Percentiles rank a stretch among this genome's conserved stretches.
Conservation (phyloP, 192 early-diverging fungal genomes). For the Paraglomus brasilianum region DNA sequence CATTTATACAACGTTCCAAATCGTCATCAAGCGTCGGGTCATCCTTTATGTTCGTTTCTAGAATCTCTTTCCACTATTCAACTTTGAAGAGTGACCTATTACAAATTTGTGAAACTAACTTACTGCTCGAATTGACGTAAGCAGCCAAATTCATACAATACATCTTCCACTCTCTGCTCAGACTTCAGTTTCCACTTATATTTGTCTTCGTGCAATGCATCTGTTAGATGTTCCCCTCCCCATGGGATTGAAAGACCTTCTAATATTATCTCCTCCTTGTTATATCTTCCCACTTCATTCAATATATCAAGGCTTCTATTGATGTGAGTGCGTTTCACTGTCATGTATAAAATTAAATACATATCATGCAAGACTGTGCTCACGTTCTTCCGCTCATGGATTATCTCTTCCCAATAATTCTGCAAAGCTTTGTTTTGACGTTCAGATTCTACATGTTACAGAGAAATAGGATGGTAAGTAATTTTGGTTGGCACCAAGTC, state of each 20-base stretch:
- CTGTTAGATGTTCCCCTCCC: too few relatives aligned
- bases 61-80: conserved; percentile 3
- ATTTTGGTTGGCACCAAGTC: not conserved
- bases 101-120: too few relatives aligned
- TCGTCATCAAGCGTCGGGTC: not conserved
- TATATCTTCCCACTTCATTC: conserved; percentile 18
- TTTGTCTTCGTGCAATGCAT: too few relatives aligned
- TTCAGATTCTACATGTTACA: conserved; percentile 13
- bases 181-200: conserved; percentile 14
- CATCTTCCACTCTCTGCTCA: conserved; percentile 11
- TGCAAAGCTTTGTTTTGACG: conserved; percentile 7
- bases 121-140: conserved; percentile 19
- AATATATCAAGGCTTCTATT: conserved; percentile 8
- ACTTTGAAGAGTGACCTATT: conserved; percentile 7
- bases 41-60: not conserved
- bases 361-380: not conserved
- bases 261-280: conserved; percentile 3
- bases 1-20: not conserved
- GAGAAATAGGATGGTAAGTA: not conserved
- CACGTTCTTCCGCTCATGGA: conserved; percentile 22
- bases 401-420: conserved; percentile 18
- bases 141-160: conserved; percentile 5
- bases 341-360: not conserved
- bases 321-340: conserved; percentile 14
- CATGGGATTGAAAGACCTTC: conserved; percentile 20